These are phyloP conservation scores for Zygoascus bituminiphila DNA, from an alignment of 805 yeast species.

Conservation along the genomic window DNA sequence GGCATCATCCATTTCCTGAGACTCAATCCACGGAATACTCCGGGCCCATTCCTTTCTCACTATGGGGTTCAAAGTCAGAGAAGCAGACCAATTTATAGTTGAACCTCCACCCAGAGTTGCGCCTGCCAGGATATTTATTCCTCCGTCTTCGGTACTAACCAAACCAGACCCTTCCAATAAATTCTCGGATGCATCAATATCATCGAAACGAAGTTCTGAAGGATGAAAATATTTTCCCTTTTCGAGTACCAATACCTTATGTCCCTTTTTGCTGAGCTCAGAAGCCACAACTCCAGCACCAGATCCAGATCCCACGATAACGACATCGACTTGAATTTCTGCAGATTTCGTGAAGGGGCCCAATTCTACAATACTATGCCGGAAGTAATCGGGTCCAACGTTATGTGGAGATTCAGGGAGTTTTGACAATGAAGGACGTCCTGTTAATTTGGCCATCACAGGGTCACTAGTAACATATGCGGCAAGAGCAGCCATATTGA, in stretches of 20 bases:
- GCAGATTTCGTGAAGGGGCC: conserved; percentile 11
- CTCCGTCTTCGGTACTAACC: conserved; percentile 28
- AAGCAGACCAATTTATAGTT: conserved; percentile 52
- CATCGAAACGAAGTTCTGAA: conserved; percentile 32
- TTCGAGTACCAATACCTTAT: conserved; percentile 39
- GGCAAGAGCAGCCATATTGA: conserved; percentile 25
- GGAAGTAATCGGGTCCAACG: conserved; percentile 24
- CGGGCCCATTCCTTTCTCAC: conserved; percentile 46
- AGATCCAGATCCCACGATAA: conserved; percentile 44
- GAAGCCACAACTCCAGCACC: conserved; percentile 49
- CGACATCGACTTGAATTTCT: conserved; percentile 15
- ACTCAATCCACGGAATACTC: background rate
- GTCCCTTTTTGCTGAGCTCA: conserved; percentile 37
- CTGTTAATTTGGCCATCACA: conserved; percentile 32
- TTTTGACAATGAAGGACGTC: conserved; percentile 38
- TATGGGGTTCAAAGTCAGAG: conserved; percentile 40
- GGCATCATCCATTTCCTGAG: conserved; percentile 30
- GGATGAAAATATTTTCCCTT: conserved; percentile 39
- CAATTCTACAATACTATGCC: conserved; percentile 23
- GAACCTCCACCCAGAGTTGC: conserved; percentile 52
- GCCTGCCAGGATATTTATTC: conserved; percentile 39
- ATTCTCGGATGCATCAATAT: conserved; percentile 30
- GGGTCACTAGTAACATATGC: conserved; percentile 29
- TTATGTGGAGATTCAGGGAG: conserved; percentile 27
- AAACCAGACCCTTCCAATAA: conserved; percentile 39